phyloP scores from a whole-genome alignment of 805 yeast genomes.

The Yamadazyma philogaea region DNA sequence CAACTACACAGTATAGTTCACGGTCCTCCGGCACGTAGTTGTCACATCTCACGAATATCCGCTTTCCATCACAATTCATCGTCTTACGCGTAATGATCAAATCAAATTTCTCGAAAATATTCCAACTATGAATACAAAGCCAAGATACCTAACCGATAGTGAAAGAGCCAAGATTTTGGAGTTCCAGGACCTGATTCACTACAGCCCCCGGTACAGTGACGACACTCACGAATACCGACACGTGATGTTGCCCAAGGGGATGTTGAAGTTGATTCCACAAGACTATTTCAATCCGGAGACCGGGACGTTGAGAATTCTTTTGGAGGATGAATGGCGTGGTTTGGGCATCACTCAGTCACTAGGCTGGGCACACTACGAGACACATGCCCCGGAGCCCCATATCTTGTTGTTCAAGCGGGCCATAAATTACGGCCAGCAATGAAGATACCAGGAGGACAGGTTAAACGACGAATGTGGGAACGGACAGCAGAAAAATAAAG shows the following conservation, averaged over 20 bases:
- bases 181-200: constrained; percentile 91
- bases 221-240: constrained; percentile 93
- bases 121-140: constrained; percentile 35
- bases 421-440: constrained; percentile 47
- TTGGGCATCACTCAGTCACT: constrained; percentile 94
- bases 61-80: not conserved
- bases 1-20: constrained; percentile 1
- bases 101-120: not conserved
- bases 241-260: constrained; percentile 93
- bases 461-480: not conserved
- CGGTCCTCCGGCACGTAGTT: not conserved
- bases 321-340: constrained; percentile 99
- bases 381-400: constrained; percentile 98
- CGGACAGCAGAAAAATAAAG: not conserved
- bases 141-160: constrained; percentile 73
- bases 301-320: constrained; percentile 84
- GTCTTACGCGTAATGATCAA: not conserved
- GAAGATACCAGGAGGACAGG: not conserved
- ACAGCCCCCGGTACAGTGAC: constrained; percentile 89
- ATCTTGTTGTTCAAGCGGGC: constrained; percentile 78
- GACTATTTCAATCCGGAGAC: constrained; percentile 93
- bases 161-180: constrained; percentile 87
- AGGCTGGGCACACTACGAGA: constrained; percentile 98
- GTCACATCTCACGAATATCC: not conserved
- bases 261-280: constrained; percentile 89